phyloP scores from a whole-genome alignment of 768 basidiomycete species.

The Naganishia randhawae region DNA sequence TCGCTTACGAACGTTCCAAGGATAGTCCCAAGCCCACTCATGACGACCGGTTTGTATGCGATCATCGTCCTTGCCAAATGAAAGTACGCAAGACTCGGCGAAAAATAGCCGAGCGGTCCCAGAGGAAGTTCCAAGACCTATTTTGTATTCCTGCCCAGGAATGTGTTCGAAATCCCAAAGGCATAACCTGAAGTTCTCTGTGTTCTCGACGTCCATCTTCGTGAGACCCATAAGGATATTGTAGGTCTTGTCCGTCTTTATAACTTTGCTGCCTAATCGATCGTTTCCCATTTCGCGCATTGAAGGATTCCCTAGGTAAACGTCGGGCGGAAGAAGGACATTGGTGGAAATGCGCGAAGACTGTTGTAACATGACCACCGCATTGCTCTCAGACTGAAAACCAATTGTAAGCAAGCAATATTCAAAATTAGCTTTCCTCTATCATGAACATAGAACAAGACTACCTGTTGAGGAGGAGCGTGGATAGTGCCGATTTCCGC shows the following conservation, averaged over 20 bases:
- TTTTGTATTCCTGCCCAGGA: neutral
- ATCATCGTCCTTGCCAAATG: constrained; percentile 1
- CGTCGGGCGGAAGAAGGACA: neutral
- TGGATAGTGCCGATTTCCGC: neutral
- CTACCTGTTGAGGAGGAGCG: neutral
- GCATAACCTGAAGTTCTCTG: neutral
- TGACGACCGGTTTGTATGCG: neutral
- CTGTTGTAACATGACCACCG: neutral
- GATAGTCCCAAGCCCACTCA: neutral
- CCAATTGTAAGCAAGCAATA: neutral
- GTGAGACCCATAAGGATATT: neutral
- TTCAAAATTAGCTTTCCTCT: neutral
- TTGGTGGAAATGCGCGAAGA: neutral
- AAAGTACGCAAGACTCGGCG: neutral
- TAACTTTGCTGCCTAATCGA: neutral
- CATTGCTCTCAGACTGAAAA: neutral
- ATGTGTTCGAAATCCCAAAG: neutral
- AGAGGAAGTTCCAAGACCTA: neutral
- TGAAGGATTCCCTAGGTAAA: neutral
- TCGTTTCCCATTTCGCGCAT: neutral
- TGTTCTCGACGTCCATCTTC: neutral
- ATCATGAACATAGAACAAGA: neutral
- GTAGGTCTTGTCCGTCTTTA: neutral
- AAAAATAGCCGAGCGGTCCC: neutral
- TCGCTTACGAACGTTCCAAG: neutral